Percentiles rank a stretch among this genome's conserved stretches.
These are phyloP conservation scores for Moesziomyces globuligerus DNA, from an alignment of 1,284 basidiomycete species.

Conservation along the genomic window DNA sequence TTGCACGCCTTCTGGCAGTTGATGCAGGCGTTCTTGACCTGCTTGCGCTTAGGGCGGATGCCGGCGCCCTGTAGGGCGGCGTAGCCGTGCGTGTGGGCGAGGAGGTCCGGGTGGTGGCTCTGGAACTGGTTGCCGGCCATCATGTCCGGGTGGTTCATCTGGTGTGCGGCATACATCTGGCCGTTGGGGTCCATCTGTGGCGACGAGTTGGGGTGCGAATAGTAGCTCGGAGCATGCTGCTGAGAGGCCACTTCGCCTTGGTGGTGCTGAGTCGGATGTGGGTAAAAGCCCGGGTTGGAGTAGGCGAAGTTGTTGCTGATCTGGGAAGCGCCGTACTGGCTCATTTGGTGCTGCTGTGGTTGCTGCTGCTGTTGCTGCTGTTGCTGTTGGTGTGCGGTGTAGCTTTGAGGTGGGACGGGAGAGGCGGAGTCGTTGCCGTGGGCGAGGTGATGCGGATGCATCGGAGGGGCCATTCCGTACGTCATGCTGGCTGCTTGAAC, in stretches of 20 bases:
- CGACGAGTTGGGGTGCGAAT: constrained; percentile 37
- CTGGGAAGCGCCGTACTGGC: constrained; percentile 39
- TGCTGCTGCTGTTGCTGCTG: constrained; percentile 9
- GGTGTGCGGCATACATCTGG: constrained; percentile 42
- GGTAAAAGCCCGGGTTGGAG: constrained; percentile 37
- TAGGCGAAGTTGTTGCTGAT: constrained; percentile 38
- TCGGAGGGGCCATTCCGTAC: constrained; percentile 48
- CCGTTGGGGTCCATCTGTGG: constrained; percentile 46
- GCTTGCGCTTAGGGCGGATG: constrained; percentile 74
- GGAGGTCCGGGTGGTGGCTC: constrained; percentile 23
- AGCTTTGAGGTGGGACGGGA: constrained; percentile 22
- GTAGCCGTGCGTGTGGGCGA: constrained; percentile 38
- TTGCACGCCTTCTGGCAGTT: constrained; percentile 90
- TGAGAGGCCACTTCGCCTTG: constrained; percentile 29
- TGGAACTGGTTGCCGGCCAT: constrained; percentile 35
- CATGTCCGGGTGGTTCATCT: constrained; percentile 47
- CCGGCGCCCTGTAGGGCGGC: constrained; percentile 30
- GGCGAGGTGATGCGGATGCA: constrained; percentile 42
- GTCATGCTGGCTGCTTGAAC: constrained; percentile 25
- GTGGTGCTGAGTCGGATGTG: constrained; percentile 36
- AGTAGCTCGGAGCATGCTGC: constrained; percentile 32
- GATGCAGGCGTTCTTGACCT: constrained; percentile 89
- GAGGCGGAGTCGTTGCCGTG: constrained; percentile 30
- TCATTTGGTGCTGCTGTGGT: constrained; percentile 27
- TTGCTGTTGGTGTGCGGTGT: constrained; percentile 23